Percentiles rank a stretch among this genome's conserved stretches.
Conservation (phyloP, 2,329 filamentous ascomycete genomes). For the Claviceps pusilla region DNA sequence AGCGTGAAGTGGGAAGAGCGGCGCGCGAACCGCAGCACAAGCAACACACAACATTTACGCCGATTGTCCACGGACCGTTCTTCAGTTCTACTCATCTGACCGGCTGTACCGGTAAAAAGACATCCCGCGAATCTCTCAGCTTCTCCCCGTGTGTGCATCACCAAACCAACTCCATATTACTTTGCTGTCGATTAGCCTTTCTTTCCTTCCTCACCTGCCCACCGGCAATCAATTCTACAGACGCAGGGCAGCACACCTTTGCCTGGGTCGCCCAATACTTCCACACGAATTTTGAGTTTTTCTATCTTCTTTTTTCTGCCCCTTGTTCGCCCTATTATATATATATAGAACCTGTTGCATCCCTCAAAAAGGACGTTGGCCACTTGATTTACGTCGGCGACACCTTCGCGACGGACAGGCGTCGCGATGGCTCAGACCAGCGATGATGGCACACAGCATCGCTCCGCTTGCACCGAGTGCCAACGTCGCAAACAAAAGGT, state of each 20-base stretch:
- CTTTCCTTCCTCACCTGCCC: background rate
- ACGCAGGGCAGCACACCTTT: background rate
- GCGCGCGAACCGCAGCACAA: background rate
- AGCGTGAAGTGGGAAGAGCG: no score
- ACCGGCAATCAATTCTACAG: background rate
- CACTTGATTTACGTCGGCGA: background rate
- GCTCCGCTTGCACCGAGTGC: conserved; percentile 29
- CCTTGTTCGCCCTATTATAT: background rate
- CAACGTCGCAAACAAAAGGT: conserved; percentile 25
- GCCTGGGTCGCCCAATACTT: background rate
- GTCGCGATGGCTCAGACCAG: conserved; percentile 7
- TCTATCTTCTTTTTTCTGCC: background rate
- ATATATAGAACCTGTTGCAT: no score
- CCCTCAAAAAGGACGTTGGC: background rate
- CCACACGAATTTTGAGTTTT: no score
- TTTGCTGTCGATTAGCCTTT: background rate
- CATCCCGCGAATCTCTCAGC: background rate
- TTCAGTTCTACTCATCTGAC: background rate
- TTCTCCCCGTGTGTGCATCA: background rate
- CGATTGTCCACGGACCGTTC: background rate
- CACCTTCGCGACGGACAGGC: background rate
- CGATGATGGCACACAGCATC: conserved; percentile 8
- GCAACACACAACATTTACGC: conserved; percentile 1
- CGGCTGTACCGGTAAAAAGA: background rate
- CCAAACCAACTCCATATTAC: background rate